These are phyloP conservation scores for Saccharomyces hybrid DNA, from an alignment of 1,139 yeast genomes.

Conservation along the genomic window DNA sequence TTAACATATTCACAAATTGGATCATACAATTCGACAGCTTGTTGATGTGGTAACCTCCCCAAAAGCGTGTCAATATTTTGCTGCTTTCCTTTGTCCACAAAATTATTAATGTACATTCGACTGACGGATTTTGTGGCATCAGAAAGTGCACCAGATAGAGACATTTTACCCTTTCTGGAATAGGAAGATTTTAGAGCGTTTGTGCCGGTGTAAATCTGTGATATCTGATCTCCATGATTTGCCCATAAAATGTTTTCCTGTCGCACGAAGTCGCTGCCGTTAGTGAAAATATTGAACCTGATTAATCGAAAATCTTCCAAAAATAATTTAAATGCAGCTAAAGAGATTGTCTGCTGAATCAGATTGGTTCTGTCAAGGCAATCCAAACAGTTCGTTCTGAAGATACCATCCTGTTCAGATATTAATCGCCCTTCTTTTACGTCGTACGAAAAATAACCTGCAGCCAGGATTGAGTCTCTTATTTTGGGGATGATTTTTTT, in stretches of 20 bases:
- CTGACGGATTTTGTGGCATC: constrained; percentile 96
- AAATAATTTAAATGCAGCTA: constrained; percentile 58
- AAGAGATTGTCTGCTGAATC: constrained; percentile 78
- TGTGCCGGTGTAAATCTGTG: constrained; percentile 95
- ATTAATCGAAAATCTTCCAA: constrained; percentile 41
- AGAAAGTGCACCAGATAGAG: constrained; percentile 88
- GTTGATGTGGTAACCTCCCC: constrained; percentile 70
- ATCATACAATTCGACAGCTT: constrained; percentile 68
- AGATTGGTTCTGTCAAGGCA: constrained; percentile 92
- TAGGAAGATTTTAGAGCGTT: constrained; percentile 92
- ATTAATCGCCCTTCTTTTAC: constrained; percentile 41
- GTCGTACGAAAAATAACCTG: constrained; percentile 73
- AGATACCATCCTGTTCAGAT: constrained; percentile 80
- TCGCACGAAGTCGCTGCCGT: constrained; percentile 43
- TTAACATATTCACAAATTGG: constrained; percentile 81
- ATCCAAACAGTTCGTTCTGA: constrained; percentile 89
- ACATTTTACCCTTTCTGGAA: constrained; percentile 92
- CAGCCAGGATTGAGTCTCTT: constrained; percentile 58
- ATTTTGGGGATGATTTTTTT: constrained; percentile 58
- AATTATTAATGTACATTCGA: constrained; percentile 90
- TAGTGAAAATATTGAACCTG: constrained; percentile 26
- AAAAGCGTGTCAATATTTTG: constrained; percentile 75
- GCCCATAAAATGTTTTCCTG: constrained; percentile 91
- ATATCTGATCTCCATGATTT: constrained; percentile 93
- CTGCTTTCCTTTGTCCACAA: constrained; percentile 87